These are phyloP conservation scores for Piper betle DNA, from an alignment of 164 flowering plant species.

Conservation along the genomic window DNA sequence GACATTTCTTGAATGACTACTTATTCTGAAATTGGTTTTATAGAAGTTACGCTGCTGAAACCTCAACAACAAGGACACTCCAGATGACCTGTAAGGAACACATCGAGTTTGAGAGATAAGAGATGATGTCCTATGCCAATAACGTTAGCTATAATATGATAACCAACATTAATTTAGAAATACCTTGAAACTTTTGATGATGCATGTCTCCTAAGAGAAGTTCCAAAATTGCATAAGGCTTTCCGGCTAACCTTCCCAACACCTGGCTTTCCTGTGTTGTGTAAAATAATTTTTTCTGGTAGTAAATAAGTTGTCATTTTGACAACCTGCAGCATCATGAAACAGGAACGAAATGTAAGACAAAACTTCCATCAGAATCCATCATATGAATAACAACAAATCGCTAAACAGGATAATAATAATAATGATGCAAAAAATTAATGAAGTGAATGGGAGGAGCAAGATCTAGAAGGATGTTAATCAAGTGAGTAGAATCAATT, in stretches of 20 bases:
- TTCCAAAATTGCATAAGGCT: slow-evolving; percentile 24
- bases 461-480: too few species aligned
- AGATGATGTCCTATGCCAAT: neutral
- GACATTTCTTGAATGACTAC: slow-evolving; percentile 20
- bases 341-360: neutral
- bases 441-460: too few species aligned
- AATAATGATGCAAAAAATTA: too few species aligned
- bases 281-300: slow-evolving; percentile 1
- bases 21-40: slow-evolving; percentile 8
- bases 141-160: neutral
- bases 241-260: neutral
- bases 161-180: neutral
- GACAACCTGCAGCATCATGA: neutral
- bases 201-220: slow-evolving; percentile 22
- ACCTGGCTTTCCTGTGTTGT: neutral
- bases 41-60: slow-evolving; percentile 13
- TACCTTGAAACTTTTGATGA: slow-evolving; percentile 34
- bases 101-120: neutral
- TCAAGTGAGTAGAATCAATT: too few species aligned
- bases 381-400: too few species aligned
- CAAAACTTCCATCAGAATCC: too few species aligned
- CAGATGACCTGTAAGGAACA: slow-evolving; percentile 32
- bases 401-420: too few species aligned
- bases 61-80: slow-evolving; percentile 29
- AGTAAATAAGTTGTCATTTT: slow-evolving; percentile 44